These are phyloP conservation scores for Euptelea pleiosperma DNA, from an alignment of 164 flowering plant species.

Conservation along the genomic window DNA sequence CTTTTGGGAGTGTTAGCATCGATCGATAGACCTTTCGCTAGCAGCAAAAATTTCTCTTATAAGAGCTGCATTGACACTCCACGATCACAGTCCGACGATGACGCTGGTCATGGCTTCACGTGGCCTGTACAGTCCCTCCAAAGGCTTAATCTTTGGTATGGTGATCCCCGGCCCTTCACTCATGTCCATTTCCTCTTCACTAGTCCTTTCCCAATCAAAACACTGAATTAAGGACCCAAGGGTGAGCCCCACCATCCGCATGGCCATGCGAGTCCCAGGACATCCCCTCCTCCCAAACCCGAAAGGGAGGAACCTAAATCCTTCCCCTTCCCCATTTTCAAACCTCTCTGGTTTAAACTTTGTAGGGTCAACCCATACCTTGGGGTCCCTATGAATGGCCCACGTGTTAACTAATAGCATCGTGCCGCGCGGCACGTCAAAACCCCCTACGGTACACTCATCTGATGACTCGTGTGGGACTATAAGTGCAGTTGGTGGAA, in stretches of 20 bases:
- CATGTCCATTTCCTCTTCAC: background rate
- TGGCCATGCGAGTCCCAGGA: conserved; percentile 11
- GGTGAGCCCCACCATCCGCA: conserved; percentile 9
- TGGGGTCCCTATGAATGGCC: conserved; percentile 11
- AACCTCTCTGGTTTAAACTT: conserved; percentile 8
- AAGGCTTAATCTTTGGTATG: conserved; percentile 2
- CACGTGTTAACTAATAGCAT: conserved; percentile 11
- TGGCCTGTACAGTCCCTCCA: conserved; percentile 3
- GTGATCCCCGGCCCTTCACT: conserved; percentile 9
- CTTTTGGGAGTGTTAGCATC: too few species aligned
- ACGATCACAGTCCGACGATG: too few species aligned
- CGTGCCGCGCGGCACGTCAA: conserved; percentile 5
- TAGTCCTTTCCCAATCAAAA: conserved; percentile 5
- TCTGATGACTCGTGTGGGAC: conserved; percentile 6
- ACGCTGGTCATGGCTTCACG: background rate
- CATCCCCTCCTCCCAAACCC: conserved; percentile 10
- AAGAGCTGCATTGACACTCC: too few species aligned
- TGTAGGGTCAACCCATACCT: background rate
- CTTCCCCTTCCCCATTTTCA: background rate
- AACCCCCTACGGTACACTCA: background rate
- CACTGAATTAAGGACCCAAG: conserved; percentile 6
- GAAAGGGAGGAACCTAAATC: background rate
- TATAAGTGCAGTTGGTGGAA: conserved; percentile 7
- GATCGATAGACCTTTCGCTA: too few species aligned
- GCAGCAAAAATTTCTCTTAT: too few species aligned